phyloP scores from a whole-genome alignment of 345 rosid genomes.

The Noccaea bulbosa region DNA sequence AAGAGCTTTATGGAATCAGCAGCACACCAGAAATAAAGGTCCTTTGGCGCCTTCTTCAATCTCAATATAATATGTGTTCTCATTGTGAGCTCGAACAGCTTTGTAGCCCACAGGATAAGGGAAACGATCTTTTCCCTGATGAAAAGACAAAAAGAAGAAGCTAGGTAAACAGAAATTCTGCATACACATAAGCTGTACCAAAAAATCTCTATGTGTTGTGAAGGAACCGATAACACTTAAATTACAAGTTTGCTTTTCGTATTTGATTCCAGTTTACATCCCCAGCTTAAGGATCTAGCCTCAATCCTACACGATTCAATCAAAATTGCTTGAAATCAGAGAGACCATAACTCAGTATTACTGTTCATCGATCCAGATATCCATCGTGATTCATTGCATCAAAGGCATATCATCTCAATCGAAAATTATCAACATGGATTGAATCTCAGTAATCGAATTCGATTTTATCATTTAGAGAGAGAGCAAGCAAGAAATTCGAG shows the following conservation, averaged over 20 bases:
- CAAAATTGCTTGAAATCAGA: constrained; percentile 21
- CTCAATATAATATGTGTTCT: constrained; percentile 64
- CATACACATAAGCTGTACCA: background rate
- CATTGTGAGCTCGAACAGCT: constrained; percentile 68
- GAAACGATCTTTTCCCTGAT: constrained; percentile 87
- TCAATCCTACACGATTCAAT: background rate
- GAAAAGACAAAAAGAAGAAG: background rate
- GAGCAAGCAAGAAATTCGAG: background rate
- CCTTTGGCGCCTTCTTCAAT: constrained; percentile 81
- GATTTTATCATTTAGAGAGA: background rate
- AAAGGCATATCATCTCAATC: background rate
- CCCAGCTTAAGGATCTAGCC: constrained; percentile 12
- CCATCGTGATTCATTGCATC: constrained; percentile 3
- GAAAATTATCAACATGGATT: background rate
- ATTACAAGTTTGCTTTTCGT: background rate
- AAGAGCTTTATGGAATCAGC: constrained; percentile 9
- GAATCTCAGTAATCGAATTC: constrained; percentile 19
- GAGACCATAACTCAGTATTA: background rate
- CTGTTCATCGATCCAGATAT: background rate
- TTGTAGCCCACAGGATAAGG: constrained; percentile 91
- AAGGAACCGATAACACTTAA: constrained; percentile 3
- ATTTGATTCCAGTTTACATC: background rate
- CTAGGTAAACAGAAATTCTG: background rate
- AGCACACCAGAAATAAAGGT: constrained; percentile 70
- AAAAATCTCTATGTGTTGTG: constrained; percentile 7